A percentile compares a stretch with the other conserved stretches of the same genome.
These are phyloP conservation scores for Moniliophthora roreri DNA, from an alignment of 1,284 basidiomycete genomes.

Conservation along the genomic window DNA sequence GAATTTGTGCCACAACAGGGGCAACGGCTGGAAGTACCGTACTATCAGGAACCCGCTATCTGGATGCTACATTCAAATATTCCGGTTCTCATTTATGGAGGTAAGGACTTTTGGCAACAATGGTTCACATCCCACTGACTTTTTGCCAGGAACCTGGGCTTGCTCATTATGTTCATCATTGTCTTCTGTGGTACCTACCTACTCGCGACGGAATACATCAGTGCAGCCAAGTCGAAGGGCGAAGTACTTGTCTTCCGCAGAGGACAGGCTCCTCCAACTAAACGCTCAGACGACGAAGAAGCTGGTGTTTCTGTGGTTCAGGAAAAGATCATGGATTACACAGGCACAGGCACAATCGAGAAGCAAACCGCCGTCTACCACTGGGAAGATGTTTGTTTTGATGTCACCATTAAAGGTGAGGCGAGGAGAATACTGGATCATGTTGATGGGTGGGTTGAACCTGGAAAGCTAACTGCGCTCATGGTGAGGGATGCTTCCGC, in stretches of 20 bases:
- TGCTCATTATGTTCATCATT: constrained; percentile 35
- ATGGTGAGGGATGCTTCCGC: constrained; percentile 31
- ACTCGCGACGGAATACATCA: constrained; percentile 41
- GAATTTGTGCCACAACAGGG: constrained; percentile 41
- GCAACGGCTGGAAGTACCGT: constrained; percentile 30
- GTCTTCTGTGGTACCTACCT: constrained; percentile 34
- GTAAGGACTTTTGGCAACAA: constrained; percentile 1
- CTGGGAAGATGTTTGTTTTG: constrained; percentile 46
- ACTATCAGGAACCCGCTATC: constrained; percentile 40
- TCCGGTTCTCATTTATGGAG: constrained; percentile 39
- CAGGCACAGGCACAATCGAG: constrained; percentile 4
- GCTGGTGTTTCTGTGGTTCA: constrained; percentile 15
- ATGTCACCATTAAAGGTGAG: constrained; percentile 46
- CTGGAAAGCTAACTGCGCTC: constrained; percentile 52
- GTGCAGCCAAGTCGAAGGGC: constrained; percentile 36
- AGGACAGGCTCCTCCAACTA: constrained; percentile 26
- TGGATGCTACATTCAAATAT: constrained; percentile 40
- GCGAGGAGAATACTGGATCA: constrained; percentile 50
- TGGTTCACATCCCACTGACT: neutral
- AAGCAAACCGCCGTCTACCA: constrained; percentile 17
- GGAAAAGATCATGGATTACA: constrained; percentile 1
- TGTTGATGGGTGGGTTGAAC: constrained; percentile 67
- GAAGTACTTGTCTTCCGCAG: constrained; percentile 45
- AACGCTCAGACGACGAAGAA: constrained; percentile 18
- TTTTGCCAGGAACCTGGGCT: constrained; percentile 34